Evolutionary conservation across 768 basidiomycete species (phyloP).

Genomic region (Candolleomyces eurysporus): DNA sequence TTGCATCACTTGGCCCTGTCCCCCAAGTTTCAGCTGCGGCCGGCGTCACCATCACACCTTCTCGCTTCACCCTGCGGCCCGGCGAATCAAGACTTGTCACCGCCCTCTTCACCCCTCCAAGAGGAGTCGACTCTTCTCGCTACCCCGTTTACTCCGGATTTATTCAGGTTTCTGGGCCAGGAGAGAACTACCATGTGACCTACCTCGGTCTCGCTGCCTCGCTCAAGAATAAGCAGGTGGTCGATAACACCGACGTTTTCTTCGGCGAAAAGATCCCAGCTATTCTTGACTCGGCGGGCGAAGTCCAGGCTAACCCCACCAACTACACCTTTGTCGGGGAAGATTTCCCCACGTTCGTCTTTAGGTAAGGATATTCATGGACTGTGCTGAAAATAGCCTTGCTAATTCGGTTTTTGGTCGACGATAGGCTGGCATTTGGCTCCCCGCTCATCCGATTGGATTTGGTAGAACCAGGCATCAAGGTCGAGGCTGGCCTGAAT

Average conservation of each 20-base stretch:
- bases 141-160: slow-evolving; percentile 60
- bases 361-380: slow-evolving; percentile 23
- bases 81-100: slow-evolving; percentile 35
- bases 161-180: slow-evolving; percentile 39
- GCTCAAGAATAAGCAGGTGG: slow-evolving; percentile 44
- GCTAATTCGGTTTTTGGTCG: not conserved
- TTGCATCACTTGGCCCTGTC: slow-evolving; percentile 44
- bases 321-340: slow-evolving; percentile 45
- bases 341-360: slow-evolving; percentile 39
- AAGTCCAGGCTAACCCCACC: slow-evolving; percentile 32
- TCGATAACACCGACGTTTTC: slow-evolving; percentile 46
- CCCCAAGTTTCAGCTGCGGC: slow-evolving; percentile 43
- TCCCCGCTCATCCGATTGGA: slow-evolving; percentile 46
- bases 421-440: slow-evolving; percentile 37
- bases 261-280: slow-evolving; percentile 43
- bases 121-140: slow-evolving; percentile 35
- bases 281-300: slow-evolving; percentile 36
- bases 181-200: slow-evolving; percentile 35
- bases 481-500: slow-evolving; percentile 40
- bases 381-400: not conserved
- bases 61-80: slow-evolving; percentile 42
- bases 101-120: slow-evolving; percentile 44
- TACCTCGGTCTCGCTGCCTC: slow-evolving; percentile 42
- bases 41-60: slow-evolving; percentile 40
- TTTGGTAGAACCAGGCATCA: slow-evolving; percentile 42